Evolutionary conservation across 2,329 filamentous ascomycete species (phyloP), one percentile per base, ranked within the genome.

Genomic region (Calonectria montana): DNA sequence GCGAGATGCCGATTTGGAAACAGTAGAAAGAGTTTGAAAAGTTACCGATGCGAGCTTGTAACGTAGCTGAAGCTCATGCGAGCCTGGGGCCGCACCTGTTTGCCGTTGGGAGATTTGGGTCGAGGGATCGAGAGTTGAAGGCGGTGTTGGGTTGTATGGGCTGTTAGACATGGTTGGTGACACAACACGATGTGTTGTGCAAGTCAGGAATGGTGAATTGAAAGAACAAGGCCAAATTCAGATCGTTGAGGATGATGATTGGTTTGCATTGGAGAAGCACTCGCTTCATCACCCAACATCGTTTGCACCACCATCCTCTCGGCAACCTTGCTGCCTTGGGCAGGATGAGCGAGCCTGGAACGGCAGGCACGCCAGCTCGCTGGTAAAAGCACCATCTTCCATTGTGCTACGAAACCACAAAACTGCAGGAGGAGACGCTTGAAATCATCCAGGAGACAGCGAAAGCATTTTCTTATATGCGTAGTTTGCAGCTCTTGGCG

Each of bases 21-120:
- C 78, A 13, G 72, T 73, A 27, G 75, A 76, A 18, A 85, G 76
- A 3, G 57, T 77, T 64, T 78, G 80, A 72, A 83, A 80, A 9
- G 83, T 84, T 3, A 78, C 71, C 0, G 74, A 15, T 0, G 83
- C 79, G 10, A 85, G 74, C 61, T 78, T 79, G 74, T 85, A 83
- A 4, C 83, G 83, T 16, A 79, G 55, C 31, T 81, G 81, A 45
- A 85, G 81, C 16, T 81, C 78, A 43, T 80, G 78, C 15, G 62
- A 72, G 10, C 25, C 45, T 16, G 69, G 18, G 29, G 12, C 25
- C 18, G 16, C 25, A 9, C 12, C 31, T 1, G 50, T 8, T 27
- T 45, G 13, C 25, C 39, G 63, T 18, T 69, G 53, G 25, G 63
- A 61, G 9, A 2, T 3, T 16, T 37, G 41, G 18, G 9, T 47